These are phyloP conservation scores for Fomitopsis serialis DNA, from an alignment of 768 basidiomycete species.

Conservation along the genomic window DNA sequence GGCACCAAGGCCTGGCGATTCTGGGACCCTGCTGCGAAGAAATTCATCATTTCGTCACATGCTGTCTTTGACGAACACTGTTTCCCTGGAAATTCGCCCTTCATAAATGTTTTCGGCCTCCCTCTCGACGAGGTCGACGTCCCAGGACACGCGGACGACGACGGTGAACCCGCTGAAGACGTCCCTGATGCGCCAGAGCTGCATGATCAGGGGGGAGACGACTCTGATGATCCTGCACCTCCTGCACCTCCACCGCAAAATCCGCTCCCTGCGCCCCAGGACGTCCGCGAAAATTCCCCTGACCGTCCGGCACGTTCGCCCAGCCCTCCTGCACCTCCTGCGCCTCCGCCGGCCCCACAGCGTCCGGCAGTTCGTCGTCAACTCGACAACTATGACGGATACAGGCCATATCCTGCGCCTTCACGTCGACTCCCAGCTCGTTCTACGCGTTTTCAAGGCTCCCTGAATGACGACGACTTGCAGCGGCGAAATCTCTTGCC, in stretches of 20 bases:
- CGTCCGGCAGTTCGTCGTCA: no score
- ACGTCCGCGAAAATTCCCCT: no score
- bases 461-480: no score
- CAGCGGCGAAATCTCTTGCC: no score
- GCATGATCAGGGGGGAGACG: conserved; percentile 8
- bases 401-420: no score
- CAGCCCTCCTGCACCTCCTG: no score
- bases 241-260: conserved; percentile 2
- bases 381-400: background rate
- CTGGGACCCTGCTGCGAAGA: conserved; percentile 10
- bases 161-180: background rate
- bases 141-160: background rate
- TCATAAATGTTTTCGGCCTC: conserved; percentile 3
- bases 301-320: no score
- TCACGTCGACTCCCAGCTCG: no score
- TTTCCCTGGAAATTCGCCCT: conserved; percentile 7
- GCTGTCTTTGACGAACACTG: conserved; percentile 8
- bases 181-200: background rate
- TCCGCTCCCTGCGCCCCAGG: conserved; percentile 3
- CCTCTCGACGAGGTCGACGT: conserved; percentile 4
- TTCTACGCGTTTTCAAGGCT: no score
- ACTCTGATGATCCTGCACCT: conserved; percentile 9
- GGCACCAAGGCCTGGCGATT: conserved; percentile 8
- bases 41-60: conserved; percentile 6
- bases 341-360: no score